Conservation (phyloP, 176 grass and related monocot species). For the Areca catechu region DNA sequence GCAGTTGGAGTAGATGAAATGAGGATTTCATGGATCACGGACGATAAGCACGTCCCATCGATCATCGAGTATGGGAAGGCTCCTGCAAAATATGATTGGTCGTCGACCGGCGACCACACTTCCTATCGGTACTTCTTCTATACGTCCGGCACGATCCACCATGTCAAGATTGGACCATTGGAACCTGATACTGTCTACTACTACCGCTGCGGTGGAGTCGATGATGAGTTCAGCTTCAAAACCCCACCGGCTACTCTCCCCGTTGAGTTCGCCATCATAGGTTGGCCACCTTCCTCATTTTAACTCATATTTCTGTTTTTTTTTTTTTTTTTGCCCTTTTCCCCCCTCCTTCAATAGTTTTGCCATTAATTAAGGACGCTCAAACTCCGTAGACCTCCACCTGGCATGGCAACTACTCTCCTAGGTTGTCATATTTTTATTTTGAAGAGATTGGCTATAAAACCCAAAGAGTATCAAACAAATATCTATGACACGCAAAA, state of each 20-base stretch:
- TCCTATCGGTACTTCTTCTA: constrained; percentile 81
- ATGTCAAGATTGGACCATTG: constrained; percentile 77
- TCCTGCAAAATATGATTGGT: constrained; percentile 35
- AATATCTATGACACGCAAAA: too few relatives aligned
- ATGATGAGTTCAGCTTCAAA: constrained; percentile 59
- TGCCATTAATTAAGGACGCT: too few relatives aligned
- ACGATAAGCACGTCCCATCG: constrained; percentile 41
- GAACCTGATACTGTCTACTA: constrained; percentile 55
- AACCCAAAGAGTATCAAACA: too few relatives aligned
- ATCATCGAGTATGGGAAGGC: constrained; percentile 56
- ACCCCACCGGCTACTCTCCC: constrained; percentile 56
- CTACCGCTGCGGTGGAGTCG: constrained; percentile 60
- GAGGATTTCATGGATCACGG: constrained; percentile 72
- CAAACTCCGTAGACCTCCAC: too few relatives aligned
- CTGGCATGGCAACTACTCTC: too few relatives aligned
- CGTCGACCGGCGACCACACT: constrained; percentile 52
- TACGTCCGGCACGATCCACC: constrained; percentile 85
- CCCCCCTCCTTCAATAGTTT: too few relatives aligned
- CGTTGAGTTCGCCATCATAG: constrained; percentile 54
- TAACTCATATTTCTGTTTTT: too few relatives aligned
- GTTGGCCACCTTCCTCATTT: neutral
- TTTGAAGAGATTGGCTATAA: too few relatives aligned
- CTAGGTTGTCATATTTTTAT: too few relatives aligned
- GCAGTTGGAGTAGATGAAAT: constrained; percentile 30
- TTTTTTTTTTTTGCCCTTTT: too few relatives aligned